These are phyloP conservation scores for Mucuna pruriens DNA, from an alignment of 306 rosid species.

Conservation along the genomic window DNA sequence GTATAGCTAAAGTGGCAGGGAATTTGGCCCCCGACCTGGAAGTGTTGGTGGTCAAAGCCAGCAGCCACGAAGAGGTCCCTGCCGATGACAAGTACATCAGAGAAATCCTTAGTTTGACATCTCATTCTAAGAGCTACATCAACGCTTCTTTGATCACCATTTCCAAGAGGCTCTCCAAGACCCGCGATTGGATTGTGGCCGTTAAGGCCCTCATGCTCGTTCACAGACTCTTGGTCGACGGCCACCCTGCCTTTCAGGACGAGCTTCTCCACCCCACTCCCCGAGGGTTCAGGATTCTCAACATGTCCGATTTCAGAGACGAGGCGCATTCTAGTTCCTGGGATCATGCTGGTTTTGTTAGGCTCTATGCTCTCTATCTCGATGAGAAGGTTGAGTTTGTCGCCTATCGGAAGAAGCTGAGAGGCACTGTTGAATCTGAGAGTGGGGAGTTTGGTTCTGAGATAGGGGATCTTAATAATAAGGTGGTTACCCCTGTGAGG, in stretches of 20 bases:
- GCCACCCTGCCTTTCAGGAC: constrained; percentile 75
- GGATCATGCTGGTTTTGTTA: constrained; percentile 79
- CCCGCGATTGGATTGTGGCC: constrained; percentile 91
- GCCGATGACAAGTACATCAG: constrained; percentile 73
- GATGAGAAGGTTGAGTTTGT: constrained; percentile 73
- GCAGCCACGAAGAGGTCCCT: constrained; percentile 76
- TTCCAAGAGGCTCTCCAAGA: constrained; percentile 69
- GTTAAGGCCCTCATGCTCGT: constrained; percentile 78
- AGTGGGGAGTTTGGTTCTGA: constrained; percentile 49
- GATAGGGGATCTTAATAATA: constrained; percentile 29
- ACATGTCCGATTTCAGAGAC: constrained; percentile 75
- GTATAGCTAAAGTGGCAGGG: constrained; percentile 89
- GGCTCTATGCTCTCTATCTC: constrained; percentile 70
- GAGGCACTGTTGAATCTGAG: constrained; percentile 38
- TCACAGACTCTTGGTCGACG: constrained; percentile 71
- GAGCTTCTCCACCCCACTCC: constrained; percentile 64
- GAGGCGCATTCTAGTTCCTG: constrained; percentile 83
- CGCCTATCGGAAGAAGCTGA: constrained; percentile 56
- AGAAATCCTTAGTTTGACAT: constrained; percentile 64
- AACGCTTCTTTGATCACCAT: constrained; percentile 63
- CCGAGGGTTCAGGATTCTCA: constrained; percentile 64
- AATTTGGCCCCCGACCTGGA: constrained; percentile 82
- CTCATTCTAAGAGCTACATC: constrained; percentile 61
- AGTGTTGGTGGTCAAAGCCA: constrained; percentile 83
- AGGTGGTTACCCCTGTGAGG: constrained; percentile 55